A percentile compares a stretch with the other conserved stretches of the same genome.
phyloP scores from a whole-genome alignment of 2,329 filamentous ascomycete genomes.

The Verruconis gallopava region DNA sequence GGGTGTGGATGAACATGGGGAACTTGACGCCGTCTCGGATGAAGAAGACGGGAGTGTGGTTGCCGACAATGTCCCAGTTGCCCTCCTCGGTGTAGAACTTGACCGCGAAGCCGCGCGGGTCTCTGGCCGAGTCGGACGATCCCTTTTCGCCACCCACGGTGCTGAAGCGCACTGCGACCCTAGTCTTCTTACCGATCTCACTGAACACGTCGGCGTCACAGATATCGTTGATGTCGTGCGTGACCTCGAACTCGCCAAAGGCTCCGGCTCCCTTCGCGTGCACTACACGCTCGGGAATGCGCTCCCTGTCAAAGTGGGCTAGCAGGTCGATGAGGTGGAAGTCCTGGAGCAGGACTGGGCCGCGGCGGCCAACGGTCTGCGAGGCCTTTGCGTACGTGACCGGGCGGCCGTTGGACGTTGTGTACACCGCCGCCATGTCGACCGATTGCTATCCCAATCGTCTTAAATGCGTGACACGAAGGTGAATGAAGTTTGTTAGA shows the following conservation, averaged over 20 bases:
- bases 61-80: slow-evolving; percentile 38
- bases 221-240: slow-evolving; percentile 43
- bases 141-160: slow-evolving; percentile 35
- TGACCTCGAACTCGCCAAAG: slow-evolving; percentile 48
- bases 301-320: slow-evolving; percentile 48
- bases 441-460: no score
- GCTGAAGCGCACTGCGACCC: slow-evolving; percentile 34
- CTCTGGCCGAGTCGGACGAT: slow-evolving; percentile 34
- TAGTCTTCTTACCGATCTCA: slow-evolving; percentile 40
- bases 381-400: slow-evolving; percentile 45
- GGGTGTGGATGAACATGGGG: slow-evolving; percentile 26
- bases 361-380: slow-evolving; percentile 44
- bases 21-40: slow-evolving; percentile 32
- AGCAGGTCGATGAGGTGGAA: slow-evolving; percentile 50
- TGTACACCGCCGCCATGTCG: slow-evolving; percentile 40
- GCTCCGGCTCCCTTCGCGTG: slow-evolving; percentile 47
- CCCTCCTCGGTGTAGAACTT: slow-evolving; percentile 42
- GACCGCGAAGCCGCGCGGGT: slow-evolving; percentile 37
- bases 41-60: slow-evolving; percentile 32
- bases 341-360: slow-evolving; percentile 45
- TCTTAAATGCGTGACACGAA: no score
- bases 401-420: slow-evolving; percentile 43
- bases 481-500: no score
- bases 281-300: slow-evolving; percentile 47
- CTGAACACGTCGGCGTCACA: slow-evolving; percentile 43